These are phyloP conservation scores for Candida smagusa DNA, from an alignment of 1,139 yeast genomes.

Conservation along the genomic window DNA sequence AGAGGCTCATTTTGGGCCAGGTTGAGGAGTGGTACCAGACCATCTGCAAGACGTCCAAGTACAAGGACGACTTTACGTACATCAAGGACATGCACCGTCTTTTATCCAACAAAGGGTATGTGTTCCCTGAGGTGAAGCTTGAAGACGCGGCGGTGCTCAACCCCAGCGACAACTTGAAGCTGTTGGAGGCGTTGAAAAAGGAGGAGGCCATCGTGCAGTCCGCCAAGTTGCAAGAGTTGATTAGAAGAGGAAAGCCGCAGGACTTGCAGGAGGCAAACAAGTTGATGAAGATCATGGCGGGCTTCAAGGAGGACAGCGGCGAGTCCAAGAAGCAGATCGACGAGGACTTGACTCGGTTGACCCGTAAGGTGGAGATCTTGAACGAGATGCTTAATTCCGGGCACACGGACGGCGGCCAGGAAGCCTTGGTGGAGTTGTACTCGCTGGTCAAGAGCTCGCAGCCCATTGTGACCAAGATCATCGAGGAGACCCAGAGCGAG, in stretches of 20 bases:
- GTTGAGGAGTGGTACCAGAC: slow-evolving; percentile 98
- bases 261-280: slow-evolving; percentile 95
- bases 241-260: slow-evolving; percentile 92
- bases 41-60: slow-evolving; percentile 82
- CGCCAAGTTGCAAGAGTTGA: slow-evolving; percentile 92
- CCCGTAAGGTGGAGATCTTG: slow-evolving; percentile 84
- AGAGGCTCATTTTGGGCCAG: slow-evolving; percentile 79
- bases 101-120: slow-evolving; percentile 80
- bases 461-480: slow-evolving; percentile 82
- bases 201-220: slow-evolving; percentile 92
- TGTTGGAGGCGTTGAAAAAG: slow-evolving; percentile 84
- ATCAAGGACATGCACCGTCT: slow-evolving; percentile 95
- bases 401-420: slow-evolving; percentile 51
- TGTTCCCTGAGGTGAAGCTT: slow-evolving; percentile 85
- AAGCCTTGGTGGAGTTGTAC: slow-evolving; percentile 75
- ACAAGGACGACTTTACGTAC: slow-evolving; percentile 88
- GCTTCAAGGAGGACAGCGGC: slow-evolving; percentile 80
- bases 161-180: slow-evolving; percentile 85
- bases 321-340: slow-evolving; percentile 74
- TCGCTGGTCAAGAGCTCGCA: slow-evolving; percentile 78
- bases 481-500: slow-evolving; percentile 59
- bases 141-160: slow-evolving; percentile 93
- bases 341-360: slow-evolving; percentile 80
- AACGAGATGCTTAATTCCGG: slow-evolving; percentile 79
- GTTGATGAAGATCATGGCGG: slow-evolving; percentile 97